These are phyloP conservation scores for Sphagnum magellanicum DNA, from an alignment of 228 moss, liverwort and hornwort species.

Conservation along the genomic window DNA sequence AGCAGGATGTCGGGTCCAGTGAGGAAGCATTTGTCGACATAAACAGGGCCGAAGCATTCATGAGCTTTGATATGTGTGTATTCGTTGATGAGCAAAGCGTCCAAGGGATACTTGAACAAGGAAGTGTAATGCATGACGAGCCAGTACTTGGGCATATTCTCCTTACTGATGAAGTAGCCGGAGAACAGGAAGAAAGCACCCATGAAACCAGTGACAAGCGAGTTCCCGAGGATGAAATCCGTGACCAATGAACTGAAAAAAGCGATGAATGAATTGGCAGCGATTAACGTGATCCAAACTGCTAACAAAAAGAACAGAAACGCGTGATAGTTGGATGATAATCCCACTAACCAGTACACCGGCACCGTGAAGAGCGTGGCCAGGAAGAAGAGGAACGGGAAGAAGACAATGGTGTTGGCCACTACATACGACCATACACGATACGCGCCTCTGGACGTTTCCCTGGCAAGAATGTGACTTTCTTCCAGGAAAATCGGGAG, in stretches of 20 bases:
- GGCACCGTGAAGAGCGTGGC: constrained; percentile 8
- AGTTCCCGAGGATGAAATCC: constrained; percentile 18
- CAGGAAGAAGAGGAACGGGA: constrained; percentile 13
- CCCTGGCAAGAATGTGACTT: constrained; percentile 10
- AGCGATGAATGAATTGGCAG: constrained; percentile 18
- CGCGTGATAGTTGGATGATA: background rate
- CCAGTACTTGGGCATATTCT: constrained; percentile 10
- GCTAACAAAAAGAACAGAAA: constrained; percentile 17
- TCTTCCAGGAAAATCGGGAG: constrained; percentile 21
- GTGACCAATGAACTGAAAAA: constrained; percentile 15
- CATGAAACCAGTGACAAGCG: constrained; percentile 15
- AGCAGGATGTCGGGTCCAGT: constrained; percentile 1
- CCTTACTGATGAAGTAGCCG: constrained; percentile 20
- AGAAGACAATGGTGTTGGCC: constrained; percentile 14
- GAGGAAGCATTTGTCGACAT: background rate
- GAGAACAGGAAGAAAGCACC: constrained; percentile 32
- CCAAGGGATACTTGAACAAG: constrained; percentile 11
- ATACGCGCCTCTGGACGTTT: constrained; percentile 29
- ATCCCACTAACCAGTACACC: constrained; percentile 15
- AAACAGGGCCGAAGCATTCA: constrained; percentile 3
- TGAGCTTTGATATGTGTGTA: background rate
- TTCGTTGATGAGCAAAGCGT: constrained; percentile 13
- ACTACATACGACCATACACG: constrained; percentile 16
- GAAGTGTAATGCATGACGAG: constrained; percentile 10
- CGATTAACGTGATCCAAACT: constrained; percentile 11